Percentiles rank a stretch among this genome's conserved stretches.
Evolutionary conservation across 75 land plant genomes (phyloP).

Genomic region (Picea glauca): DNA sequence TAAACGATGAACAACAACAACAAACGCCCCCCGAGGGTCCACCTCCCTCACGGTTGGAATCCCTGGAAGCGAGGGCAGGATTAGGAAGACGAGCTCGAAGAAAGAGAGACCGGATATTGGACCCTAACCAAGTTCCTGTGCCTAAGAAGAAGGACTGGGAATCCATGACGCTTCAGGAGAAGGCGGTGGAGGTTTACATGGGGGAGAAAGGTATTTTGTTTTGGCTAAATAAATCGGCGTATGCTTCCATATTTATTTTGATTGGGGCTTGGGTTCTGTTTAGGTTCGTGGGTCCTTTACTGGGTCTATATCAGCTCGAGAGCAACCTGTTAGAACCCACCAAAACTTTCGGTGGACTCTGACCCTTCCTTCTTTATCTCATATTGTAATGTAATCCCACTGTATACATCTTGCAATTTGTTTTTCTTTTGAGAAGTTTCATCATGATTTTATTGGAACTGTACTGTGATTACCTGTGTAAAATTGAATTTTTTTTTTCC

Average conservation of each 20-base stretch:
- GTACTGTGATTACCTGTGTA: too few relatives aligned
- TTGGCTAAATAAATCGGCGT: conserved; percentile 98
- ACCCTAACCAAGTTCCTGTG: background rate
- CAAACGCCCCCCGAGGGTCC: background rate
- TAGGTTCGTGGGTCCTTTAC: conserved; percentile 89
- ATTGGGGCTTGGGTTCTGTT: conserved; percentile 93
- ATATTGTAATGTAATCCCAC: too few relatives aligned
- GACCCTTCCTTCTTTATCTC: too few relatives aligned
- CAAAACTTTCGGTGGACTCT: background rate
- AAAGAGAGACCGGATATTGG: background rate
- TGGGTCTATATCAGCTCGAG: conserved; percentile 82
- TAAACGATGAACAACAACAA: too few relatives aligned
- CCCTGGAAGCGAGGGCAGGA: conserved; percentile 10
- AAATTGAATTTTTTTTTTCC: too few relatives aligned
- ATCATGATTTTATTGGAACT: too few relatives aligned
- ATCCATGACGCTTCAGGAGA: conserved; percentile 66
- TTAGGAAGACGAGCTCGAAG: background rate
- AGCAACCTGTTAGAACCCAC: conserved; percentile 6
- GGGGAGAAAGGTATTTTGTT: conserved; percentile 91
- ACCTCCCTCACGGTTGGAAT: background rate
- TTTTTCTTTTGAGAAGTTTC: too few relatives aligned
- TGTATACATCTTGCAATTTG: too few relatives aligned
- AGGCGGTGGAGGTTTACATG: conserved; percentile 80
- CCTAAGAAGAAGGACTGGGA: conserved; percentile 59
- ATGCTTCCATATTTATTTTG: conserved; percentile 80